These are phyloP conservation scores for Chamaenerion angustifolium DNA, from an alignment of 345 rosid genomes.

Conservation along the genomic window DNA sequence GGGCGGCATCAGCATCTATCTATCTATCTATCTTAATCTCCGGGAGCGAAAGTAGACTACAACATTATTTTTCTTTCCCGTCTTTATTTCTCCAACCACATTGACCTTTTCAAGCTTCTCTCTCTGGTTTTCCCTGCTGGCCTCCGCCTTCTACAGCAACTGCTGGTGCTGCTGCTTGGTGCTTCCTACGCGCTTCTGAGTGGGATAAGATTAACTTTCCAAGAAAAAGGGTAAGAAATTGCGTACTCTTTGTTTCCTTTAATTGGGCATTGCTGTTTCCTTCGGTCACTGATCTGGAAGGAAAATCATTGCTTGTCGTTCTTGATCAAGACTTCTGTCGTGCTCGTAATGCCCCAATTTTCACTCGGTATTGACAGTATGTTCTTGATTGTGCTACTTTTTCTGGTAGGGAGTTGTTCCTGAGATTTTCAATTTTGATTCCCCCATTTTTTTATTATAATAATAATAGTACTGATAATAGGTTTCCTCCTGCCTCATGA, in stretches of 20 bases:
- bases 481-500: too few species aligned
- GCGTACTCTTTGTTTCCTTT: not conserved
- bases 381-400: too few species aligned
- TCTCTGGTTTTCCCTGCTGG: conserved; percentile 3
- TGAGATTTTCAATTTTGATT: too few species aligned
- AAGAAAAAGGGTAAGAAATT: not conserved
- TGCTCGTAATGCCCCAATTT: too few species aligned
- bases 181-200: conserved; percentile 3
- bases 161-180: not conserved
- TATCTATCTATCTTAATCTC: too few species aligned
- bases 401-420: too few species aligned
- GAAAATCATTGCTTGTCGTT: not conserved
- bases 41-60: too few species aligned
- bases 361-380: too few species aligned
- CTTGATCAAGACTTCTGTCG: too few species aligned
- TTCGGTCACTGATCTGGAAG: not conserved
- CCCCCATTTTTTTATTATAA: too few species aligned
- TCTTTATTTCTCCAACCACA: not conserved
- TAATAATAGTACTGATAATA: too few species aligned
- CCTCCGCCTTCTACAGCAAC: conserved; percentile 6
- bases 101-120: not conserved
- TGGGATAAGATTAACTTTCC: not conserved
- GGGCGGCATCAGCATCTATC: too few species aligned
- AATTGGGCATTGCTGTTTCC: not conserved
- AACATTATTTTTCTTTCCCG: not conserved